phyloP scores from a whole-genome alignment of 768 basidiomycete species.

The Psilocybe tampanensis region DNA sequence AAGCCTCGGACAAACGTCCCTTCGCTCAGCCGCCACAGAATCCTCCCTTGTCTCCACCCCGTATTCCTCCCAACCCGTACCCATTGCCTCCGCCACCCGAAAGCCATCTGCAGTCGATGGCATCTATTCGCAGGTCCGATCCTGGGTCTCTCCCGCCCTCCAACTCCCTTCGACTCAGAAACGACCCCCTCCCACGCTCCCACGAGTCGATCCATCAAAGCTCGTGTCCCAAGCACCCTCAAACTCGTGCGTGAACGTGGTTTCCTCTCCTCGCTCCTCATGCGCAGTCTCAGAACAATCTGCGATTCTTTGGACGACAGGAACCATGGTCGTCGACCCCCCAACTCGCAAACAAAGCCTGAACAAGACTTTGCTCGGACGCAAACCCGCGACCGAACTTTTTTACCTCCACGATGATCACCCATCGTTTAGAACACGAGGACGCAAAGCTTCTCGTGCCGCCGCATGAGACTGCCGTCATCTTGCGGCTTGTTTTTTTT shows the following conservation, averaged over 20 bases:
- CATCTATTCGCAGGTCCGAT: constrained; percentile 45
- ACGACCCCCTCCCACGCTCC: constrained; percentile 18
- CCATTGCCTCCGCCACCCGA: constrained; percentile 34
- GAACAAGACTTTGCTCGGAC: constrained; percentile 6
- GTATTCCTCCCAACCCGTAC: constrained; percentile 37
- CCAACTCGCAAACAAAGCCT: not conserved
- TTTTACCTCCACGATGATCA: constrained; percentile 20
- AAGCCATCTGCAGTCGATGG: constrained; percentile 36
- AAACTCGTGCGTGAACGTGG: constrained; percentile 15
- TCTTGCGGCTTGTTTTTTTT: constrained; percentile 1
- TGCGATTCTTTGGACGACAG: constrained; percentile 23
- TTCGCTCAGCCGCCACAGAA: constrained; percentile 42
- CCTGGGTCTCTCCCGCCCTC: constrained; percentile 44
- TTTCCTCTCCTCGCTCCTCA: constrained; percentile 18
- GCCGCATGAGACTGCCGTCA: constrained; percentile 24
- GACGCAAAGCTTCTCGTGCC: constrained; percentile 43
- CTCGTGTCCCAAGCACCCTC: constrained; percentile 27
- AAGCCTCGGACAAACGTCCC: constrained; percentile 37
- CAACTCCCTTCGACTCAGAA: constrained; percentile 25
- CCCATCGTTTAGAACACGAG: constrained; percentile 43
- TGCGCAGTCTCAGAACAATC: constrained; percentile 19
- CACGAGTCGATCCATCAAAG: constrained; percentile 14
- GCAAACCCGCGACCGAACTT: constrained; percentile 13
- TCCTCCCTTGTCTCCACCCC: constrained; percentile 54
- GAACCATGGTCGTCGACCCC: constrained; percentile 18